phyloP scores from a whole-genome alignment of 495 filamentous ascomycete species.

The Hypoxylon trugodes region DNA sequence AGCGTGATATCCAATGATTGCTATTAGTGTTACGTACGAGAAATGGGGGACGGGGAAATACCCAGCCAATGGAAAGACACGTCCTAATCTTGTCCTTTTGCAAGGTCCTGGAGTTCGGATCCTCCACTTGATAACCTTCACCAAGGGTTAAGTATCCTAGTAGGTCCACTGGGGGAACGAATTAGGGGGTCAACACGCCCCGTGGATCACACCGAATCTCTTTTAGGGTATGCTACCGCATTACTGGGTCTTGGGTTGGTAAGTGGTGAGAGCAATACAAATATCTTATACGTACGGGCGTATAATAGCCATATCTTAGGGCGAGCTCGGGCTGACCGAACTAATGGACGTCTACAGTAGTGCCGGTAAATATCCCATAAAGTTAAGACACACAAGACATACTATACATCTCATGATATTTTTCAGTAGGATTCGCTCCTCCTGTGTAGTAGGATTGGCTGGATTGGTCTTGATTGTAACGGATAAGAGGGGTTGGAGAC shows the following conservation, averaged over 20 bases:
- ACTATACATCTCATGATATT: background rate
- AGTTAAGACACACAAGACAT: no score
- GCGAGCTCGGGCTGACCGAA: constrained; percentile 21
- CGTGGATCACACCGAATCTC: constrained; percentile 32
- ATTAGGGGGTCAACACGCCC: constrained; percentile 10
- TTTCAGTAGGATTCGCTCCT: background rate
- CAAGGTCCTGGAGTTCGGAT: no score
- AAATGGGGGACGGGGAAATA: constrained; percentile 15
- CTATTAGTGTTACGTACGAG: constrained; percentile 22
- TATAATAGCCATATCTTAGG: background rate
- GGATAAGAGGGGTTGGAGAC: background rate
- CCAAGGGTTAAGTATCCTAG: background rate
- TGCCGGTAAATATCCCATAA: background rate
- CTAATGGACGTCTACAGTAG: background rate
- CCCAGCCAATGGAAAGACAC: constrained; percentile 18
- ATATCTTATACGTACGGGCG: background rate
- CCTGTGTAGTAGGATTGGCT: background rate
- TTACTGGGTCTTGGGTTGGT: constrained; percentile 11
- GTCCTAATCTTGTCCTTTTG: constrained; percentile 5
- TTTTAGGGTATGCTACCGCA: constrained; percentile 31
- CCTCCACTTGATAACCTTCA: background rate
- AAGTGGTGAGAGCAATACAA: background rate
- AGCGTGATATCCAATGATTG: constrained; percentile 10
- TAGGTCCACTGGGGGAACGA: background rate
- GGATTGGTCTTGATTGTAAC: background rate